These are phyloP conservation scores for Neoboletus brunneissimus DNA, from an alignment of 768 basidiomycete genomes.

Conservation along the genomic window DNA sequence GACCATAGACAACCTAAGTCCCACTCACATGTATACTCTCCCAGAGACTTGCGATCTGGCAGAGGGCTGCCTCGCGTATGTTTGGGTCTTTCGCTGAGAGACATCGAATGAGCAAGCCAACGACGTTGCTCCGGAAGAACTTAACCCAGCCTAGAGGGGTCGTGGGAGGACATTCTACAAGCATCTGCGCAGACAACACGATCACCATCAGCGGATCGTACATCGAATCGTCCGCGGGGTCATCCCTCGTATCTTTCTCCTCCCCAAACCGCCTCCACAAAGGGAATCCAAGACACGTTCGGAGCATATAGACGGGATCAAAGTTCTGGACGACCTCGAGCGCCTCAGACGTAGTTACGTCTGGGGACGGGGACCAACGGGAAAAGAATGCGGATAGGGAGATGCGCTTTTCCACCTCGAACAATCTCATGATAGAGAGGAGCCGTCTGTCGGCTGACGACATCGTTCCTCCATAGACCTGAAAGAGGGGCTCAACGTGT, in stretches of 20 bases:
- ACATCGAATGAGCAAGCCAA: conserved; percentile 67
- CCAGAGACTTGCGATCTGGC: conserved; percentile 61
- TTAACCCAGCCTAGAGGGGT: conserved; percentile 78
- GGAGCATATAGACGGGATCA: conserved; percentile 65
- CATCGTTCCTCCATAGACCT: conserved; percentile 74
- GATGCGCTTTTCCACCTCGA: conserved; percentile 65
- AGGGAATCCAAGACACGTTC: conserved; percentile 72
- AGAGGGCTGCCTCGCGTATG: conserved; percentile 59
- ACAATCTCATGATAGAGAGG: conserved; percentile 73
- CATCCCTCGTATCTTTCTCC: conserved; percentile 25
- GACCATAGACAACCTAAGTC: background rate
- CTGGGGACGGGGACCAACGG: conserved; percentile 57
- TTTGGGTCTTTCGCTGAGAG: conserved; percentile 63
- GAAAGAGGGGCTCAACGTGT: conserved; percentile 74
- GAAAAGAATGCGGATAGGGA: conserved; percentile 63
- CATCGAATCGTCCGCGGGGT: conserved; percentile 37
- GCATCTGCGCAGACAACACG: conserved; percentile 60
- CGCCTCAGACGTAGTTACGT: conserved; percentile 41
- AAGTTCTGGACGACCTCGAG: conserved; percentile 69
- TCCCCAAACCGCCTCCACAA: conserved; percentile 53
- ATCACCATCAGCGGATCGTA: conserved; percentile 84
- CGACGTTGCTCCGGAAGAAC: conserved; percentile 76
- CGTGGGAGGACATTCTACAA: conserved; percentile 55
- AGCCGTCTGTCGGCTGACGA: conserved; percentile 61
- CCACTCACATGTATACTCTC: conserved; percentile 58